Evolutionary conservation across 805 yeast species (phyloP), one percentile per base, ranked within the genome.

Genomic region (Kodamaea lidongshanica): DNA sequence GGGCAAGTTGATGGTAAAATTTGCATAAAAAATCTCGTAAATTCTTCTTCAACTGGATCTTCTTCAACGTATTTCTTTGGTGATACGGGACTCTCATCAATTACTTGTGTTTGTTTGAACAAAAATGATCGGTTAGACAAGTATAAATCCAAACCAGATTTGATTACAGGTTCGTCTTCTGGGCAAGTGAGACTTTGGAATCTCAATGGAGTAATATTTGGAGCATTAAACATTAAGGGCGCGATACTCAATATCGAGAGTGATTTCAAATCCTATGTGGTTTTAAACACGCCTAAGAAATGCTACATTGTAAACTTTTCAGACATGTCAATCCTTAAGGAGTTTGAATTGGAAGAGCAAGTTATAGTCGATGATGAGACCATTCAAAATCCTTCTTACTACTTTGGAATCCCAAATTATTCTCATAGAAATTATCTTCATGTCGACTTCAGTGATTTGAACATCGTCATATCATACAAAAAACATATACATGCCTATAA

Each of bases 401-500:
- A 30, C 26, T 30, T 29, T 23, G 44, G 40, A 12, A 28, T 19
- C 6, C 37, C 39, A 8, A 19, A 23, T 3, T 27, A 25, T 6
- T 21, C 19, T 23, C 17, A 28, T 32, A 34, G 28, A 9, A 37
- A 41, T 28, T 28, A 34, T 6, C 27, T 55, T 27, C 58, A 61
- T 25, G 53, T 49, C 9, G 70, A 64, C 39, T 55, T 51, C 33
- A 58, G 50, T 7, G 64, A 46, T 28, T 30, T 19, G 10, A 57
- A 54, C 33, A 41, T 61, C 2, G 41, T 60, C 1, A 21, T 59
- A 9, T 38, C 51, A 25, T 38, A 42, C 22, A 42, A 25, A 6
- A 23, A 36, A 3, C 21, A 28, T 8, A 44, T 58, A 16, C 45
- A 46, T 15, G 58, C 53, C 6, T 41, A 49, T 21, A 50, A 56